These are phyloP conservation scores for Pelargonium fulgidum DNA, from an alignment of 441 rosid species.

Conservation along the genomic window DNA sequence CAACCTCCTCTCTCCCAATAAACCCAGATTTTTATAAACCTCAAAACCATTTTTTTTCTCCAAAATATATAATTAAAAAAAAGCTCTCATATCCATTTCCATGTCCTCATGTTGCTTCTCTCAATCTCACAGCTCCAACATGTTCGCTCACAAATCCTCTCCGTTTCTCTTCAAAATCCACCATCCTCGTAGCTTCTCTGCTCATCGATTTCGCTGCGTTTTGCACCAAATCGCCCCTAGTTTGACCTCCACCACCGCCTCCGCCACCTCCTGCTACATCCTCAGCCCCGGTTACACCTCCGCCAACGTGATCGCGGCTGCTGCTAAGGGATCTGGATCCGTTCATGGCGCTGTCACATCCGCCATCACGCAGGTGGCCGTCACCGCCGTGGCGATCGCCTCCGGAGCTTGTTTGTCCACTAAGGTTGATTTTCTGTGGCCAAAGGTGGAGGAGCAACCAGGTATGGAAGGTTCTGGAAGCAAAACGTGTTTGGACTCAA, in stretches of 20 bases:
- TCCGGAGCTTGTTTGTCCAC: constrained; percentile 81
- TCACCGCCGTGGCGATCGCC: constrained; percentile 67
- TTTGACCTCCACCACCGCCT: constrained; percentile 33
- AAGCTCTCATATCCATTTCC: neutral
- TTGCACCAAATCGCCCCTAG: constrained; percentile 35
- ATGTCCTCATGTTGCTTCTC: neutral
- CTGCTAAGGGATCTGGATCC: constrained; percentile 34
- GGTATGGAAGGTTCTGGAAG: constrained; percentile 24
- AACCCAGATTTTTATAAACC: too few relatives aligned
- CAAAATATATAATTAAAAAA: neutral
- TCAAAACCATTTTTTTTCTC: too few relatives aligned
- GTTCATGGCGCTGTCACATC: constrained; percentile 56
- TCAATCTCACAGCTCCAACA: constrained; percentile 5
- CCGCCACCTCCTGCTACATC: neutral
- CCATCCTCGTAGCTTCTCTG: neutral
- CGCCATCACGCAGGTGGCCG: constrained; percentile 62
- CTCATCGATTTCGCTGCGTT: constrained; percentile 29
- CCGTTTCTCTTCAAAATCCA: constrained; percentile 22
- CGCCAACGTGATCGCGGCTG: constrained; percentile 49
- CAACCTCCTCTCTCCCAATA: too few relatives aligned
- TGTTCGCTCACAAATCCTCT: constrained; percentile 28
- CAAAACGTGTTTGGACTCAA: too few relatives aligned
- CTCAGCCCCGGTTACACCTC: constrained; percentile 32
- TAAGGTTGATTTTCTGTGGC: constrained; percentile 67
- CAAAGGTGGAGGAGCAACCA: constrained; percentile 57